Evolutionary conservation across 768 basidiomycete species (phyloP), one percentile per base, ranked within the genome.

Genomic region (Rhizopogon sp.): DNA sequence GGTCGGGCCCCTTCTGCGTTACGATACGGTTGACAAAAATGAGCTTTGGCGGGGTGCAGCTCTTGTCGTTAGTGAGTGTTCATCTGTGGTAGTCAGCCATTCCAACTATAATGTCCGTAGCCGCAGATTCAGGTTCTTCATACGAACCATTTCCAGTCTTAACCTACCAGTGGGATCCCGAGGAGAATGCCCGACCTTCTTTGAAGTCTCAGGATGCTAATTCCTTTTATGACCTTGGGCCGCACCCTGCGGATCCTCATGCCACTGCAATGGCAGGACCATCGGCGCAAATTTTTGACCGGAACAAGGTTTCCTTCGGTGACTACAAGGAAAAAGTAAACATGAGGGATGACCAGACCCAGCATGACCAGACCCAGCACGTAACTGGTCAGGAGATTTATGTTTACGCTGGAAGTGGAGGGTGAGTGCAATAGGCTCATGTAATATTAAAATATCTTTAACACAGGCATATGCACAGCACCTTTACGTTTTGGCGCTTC

Each of bases 401-500:
- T 67, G 84, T 88, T 6, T 84, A 87, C 66, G 76, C 74, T 13
- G 81, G 84, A 22, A 66, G 68, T 52, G 75, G 77, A 47, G 81
- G 84, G 83, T 80, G 58, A 50, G 79, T 67, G 11, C n/a, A 20
- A 10, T 11, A 16, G 17, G 14, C 5, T 25, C 37, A 37, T 41
- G 25, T 8, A 31, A 40, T 14, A 22, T n/a, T 4, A 9, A 20
- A 16, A 5, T 25, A 45, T 31, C 16, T 46, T 46, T 53, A 39
- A 62, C 33, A 1, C 6, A 40, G 25, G 40, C 17, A 13, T 22
- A 13, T 33, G 22, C 46, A 31, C 56, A 95, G 93, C 5, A 87
- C 88, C 0, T 93, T 83, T 65, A 92, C 92, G 1, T 99, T 99
- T 74, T 98, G 93, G 90, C 80, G 96, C 52, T 98, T 98, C 73